These are phyloP conservation scores for Solanum sejunctum DNA, from an alignment of 257 asterid genomes.

Conservation along the genomic window DNA sequence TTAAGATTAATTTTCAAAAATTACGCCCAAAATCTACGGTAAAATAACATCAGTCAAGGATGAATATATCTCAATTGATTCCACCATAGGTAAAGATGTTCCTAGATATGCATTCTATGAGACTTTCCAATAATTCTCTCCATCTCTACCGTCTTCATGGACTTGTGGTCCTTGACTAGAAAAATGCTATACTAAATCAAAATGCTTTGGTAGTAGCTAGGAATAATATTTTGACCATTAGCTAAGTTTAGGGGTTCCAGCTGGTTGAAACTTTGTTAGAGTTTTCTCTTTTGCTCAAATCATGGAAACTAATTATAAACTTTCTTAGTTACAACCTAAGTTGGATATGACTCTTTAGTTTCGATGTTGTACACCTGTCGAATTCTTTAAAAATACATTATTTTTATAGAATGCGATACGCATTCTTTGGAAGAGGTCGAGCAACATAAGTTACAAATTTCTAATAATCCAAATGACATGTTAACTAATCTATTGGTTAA, in stretches of 20 bases:
- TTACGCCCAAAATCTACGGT: rapidly evolving
- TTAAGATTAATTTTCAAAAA: neutral
- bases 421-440: too few species aligned
- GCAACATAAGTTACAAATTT: neutral
- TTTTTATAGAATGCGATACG: too few species aligned
- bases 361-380: too few species aligned
- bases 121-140: neutral
- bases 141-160: neutral
- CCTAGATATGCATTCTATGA: neutral
- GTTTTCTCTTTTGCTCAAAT: neutral
- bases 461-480: neutral
- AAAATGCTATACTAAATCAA: neutral
- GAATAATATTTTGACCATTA: neutral
- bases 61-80: neutral
- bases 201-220: neutral
- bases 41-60: neutral
- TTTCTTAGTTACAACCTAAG: neutral
- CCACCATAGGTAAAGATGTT: neutral
- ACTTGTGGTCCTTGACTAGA: neutral
- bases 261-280: neutral
- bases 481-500: neutral
- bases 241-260: neutral
- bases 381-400: too few species aligned
- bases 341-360: too few species aligned
- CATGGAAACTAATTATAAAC: neutral